These are phyloP conservation scores for Corynespora cassiicola DNA, from an alignment of 2,329 filamentous ascomycete genomes.

Conservation along the genomic window DNA sequence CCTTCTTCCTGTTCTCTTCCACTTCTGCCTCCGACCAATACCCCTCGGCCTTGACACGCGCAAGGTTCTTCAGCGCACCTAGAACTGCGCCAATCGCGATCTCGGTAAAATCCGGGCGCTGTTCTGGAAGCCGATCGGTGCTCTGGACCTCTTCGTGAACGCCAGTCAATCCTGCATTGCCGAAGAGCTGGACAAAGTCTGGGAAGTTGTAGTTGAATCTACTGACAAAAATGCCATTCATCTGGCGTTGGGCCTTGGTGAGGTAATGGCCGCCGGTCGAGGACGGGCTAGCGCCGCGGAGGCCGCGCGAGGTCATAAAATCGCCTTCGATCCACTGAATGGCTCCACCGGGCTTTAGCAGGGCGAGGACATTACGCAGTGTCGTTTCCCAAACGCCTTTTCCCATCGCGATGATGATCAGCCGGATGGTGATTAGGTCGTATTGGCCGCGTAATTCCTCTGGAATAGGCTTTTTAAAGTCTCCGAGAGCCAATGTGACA, in stretches of 20 bases:
- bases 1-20: conserved; percentile 19
- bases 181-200: conserved; percentile 19
- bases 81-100: conserved; percentile 34
- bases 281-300: conserved; percentile 13
- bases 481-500: conserved; percentile 25
- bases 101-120: conserved; percentile 33
- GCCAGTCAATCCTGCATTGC: conserved; percentile 19
- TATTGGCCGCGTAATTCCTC: conserved; percentile 29
- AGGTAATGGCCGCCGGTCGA: conserved; percentile 26
- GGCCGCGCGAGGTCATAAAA: conserved; percentile 29
- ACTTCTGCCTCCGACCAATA: conserved; percentile 30
- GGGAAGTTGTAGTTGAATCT: conserved; percentile 35
- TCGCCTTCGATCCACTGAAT: conserved; percentile 39
- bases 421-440: conserved; percentile 38
- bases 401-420: conserved; percentile 37
- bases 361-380: conserved; percentile 25
- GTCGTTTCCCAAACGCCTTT: conserved; percentile 27
- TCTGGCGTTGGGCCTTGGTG: conserved; percentile 23
- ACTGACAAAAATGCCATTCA: conserved; percentile 25
- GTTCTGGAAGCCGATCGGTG: conserved; percentile 30
- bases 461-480: conserved; percentile 37
- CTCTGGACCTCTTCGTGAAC: conserved; percentile 34
- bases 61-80: conserved; percentile 32
- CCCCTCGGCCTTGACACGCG: conserved; percentile 22
- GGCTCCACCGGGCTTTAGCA: conserved; percentile 37